Evolutionary conservation across 1,284 basidiomycete genomes (phyloP).

Genomic region (Naganishia sp.): DNA sequence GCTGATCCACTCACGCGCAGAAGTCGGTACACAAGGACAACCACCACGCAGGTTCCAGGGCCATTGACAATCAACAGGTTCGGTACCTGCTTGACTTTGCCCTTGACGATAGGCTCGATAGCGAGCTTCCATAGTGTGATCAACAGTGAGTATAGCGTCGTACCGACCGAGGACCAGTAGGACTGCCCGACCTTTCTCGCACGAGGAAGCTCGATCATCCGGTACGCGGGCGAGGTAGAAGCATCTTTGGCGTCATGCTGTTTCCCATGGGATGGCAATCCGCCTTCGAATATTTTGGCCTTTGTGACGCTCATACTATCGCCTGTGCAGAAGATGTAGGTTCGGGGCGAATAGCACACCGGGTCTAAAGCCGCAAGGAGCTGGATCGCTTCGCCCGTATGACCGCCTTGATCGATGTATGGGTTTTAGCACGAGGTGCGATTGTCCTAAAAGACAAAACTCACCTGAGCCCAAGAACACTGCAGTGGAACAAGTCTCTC

Average conservation of each 20-base stretch:
- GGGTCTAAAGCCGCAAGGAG: conserved; percentile 77
- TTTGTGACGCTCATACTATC: conserved; percentile 77
- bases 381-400: conserved; percentile 83
- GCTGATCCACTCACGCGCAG: conserved; percentile 62
- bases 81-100: conserved; percentile 16
- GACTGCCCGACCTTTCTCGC: conserved; percentile 82
- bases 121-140: conserved; percentile 63
- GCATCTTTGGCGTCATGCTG: background rate
- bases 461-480: conserved; percentile 32
- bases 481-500: conserved; percentile 21
- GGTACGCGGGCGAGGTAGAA: conserved; percentile 33
- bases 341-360: conserved; percentile 70
- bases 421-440: background rate
- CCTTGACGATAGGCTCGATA: conserved; percentile 56
- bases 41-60: conserved; percentile 86
- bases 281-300: conserved; percentile 65
- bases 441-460: background rate
- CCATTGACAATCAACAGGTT: conserved; percentile 90
- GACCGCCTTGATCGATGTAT: conserved; percentile 68
- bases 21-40: conserved; percentile 71
- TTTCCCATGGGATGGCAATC: conserved; percentile 38
- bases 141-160: conserved; percentile 64
- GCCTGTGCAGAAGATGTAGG: conserved; percentile 80
- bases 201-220: conserved; percentile 71
- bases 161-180: conserved; percentile 66